Evolutionary conservation across 306 rosid genomes (phyloP), one percentile per base, ranked within the genome.

Genomic region (Cyclanthera cordifolia): DNA sequence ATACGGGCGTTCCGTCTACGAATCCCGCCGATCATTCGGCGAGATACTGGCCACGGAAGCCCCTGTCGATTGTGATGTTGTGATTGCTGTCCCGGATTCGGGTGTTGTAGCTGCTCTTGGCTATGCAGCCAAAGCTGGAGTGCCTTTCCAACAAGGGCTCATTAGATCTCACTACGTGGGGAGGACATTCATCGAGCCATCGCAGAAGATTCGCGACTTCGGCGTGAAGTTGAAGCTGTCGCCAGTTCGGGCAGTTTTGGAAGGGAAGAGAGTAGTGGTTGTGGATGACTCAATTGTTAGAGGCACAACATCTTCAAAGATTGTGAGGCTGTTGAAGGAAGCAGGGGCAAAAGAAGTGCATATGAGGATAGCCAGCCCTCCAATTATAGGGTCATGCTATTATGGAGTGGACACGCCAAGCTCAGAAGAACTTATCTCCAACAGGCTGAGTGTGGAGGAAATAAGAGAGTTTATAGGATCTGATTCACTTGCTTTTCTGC

Each of bases 361-460:
- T 64, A 94, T 94, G 99, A 90, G 97, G 77, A 94, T 94, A 61
- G 95, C 97, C 1, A 85, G 96, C 58, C 99, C 99, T 3, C 97
- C 99, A 0, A 94, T 94, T 6, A 88, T 90, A 6, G 95, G 79
- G 1, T 90, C 99, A 1, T 94, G 99, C 64, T 94, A 94, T 55
- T 94, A 94, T 45, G 99, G 97, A 14, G 99, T 94, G 37, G 99
- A 94, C 66, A 94, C 97, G 30, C 99, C 99, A 8, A 94, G 95
- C 43, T 74, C 99, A 0, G 97, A 88, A 81, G 99, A 93, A 78
- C 72, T 93, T 82, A 93, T 93, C 5, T 94, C 99, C 4, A 94
- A 94, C 50, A 83, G 96, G 79, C 85, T 94, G 96, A 85, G 75
- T 72, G 86, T 81, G 30, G 99, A 94, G 74, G 84, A 94, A 61